Evolutionary conservation across 2,329 filamentous ascomycete genomes (phyloP).

Genomic region (Penicillium sp.): DNA sequence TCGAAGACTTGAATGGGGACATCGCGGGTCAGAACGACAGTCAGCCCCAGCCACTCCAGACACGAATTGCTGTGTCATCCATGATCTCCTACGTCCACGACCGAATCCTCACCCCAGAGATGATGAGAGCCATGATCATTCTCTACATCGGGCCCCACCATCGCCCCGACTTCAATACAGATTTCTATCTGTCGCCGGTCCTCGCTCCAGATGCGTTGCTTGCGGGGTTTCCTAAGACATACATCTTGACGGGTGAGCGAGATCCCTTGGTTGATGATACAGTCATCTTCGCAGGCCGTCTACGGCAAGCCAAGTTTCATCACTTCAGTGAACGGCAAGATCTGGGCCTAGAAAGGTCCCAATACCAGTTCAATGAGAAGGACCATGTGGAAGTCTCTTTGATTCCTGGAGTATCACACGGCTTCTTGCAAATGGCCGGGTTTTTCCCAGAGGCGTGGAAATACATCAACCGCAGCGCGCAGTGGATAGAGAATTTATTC

Average conservation of each 20-base stretch:
- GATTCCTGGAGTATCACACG: conserved; percentile 86
- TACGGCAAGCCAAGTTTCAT: conserved; percentile 72
- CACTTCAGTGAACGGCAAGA: conserved; percentile 57
- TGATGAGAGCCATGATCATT: conserved; percentile 99
- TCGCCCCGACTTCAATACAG: conserved; percentile 85
- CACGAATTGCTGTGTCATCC: conserved; percentile 88
- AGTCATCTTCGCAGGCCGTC: conserved; percentile 84
- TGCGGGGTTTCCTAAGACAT: conserved; percentile 85
- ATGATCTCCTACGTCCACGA: conserved; percentile 99
- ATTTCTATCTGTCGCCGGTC: conserved; percentile 86
- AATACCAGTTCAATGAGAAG: conserved; percentile 64
- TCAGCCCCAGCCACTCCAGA: conserved; percentile 60
- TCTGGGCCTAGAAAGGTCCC: conserved; percentile 52
- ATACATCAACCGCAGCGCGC: conserved; percentile 72
- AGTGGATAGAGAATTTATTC: conserved; percentile 81
- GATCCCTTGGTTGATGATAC: conserved; percentile 96
- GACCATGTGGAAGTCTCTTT: conserved; percentile 78
- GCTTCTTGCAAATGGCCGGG: conserved; percentile 86
- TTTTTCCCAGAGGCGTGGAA: conserved; percentile 89
- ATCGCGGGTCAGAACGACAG: conserved; percentile 32
- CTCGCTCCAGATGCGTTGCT: conserved; percentile 82
- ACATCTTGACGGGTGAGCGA: conserved; percentile 89
- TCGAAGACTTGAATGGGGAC: conserved; percentile 37
- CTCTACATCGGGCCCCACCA: conserved; percentile 93
- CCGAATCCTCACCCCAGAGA: conserved; percentile 88